Base-by-base conservation (phyloP, 1,284 basidiomycete species). In the Ceratorhiza oryzae-sativae region DNA sequence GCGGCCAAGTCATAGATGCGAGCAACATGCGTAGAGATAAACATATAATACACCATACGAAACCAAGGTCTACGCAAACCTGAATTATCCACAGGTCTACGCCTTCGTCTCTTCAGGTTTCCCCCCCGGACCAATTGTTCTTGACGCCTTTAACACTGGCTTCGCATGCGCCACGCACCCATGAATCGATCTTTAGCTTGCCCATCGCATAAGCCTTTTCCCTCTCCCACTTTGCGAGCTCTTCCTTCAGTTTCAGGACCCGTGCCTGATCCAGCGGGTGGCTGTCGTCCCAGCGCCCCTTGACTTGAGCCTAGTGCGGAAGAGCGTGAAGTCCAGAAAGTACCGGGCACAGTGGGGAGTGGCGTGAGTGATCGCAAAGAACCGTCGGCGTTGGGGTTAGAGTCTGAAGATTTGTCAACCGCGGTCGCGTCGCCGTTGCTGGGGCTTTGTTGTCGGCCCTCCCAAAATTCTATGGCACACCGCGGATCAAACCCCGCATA, bases 401-500 rank as follows among this genome's bases (percentile, higher is more conserved):
- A 25, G 13, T 39, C 55, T 36, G n/a, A 34, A 8, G 32, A n/a
- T 6, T 34, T 15, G 53, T 70, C 25, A n/a, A 27, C 42, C 15
- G 41, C 2, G 13, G 15, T 32, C 20, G 67, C 41, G 41, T 71
- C 68, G 23, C 63, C 80, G 20, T 76, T 78, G 45, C 77, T 75
- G 2, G 79, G 76, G 0, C 75, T 71, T 23, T 81, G 80, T 18
- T 80, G 76, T 32, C 84, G 81, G 46, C 82, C 80, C 78, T 92
- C 87, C 92, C 92, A 93, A 79, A 93, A 94, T 34, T 80, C 82
- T 51, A 92, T 84, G 5, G 92, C 89, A 58, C 85, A 83, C 36
- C 89, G 86, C 9, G 94, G 90, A 80, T 95, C 91, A 77, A 90
- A 96, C 3, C 93, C 92, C 0, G 94, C 91, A 78, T 94, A 87